phyloP scores from a whole-genome alignment of 768 basidiomycete genomes.

The Tylopilus rubrobrunneus region DNA sequence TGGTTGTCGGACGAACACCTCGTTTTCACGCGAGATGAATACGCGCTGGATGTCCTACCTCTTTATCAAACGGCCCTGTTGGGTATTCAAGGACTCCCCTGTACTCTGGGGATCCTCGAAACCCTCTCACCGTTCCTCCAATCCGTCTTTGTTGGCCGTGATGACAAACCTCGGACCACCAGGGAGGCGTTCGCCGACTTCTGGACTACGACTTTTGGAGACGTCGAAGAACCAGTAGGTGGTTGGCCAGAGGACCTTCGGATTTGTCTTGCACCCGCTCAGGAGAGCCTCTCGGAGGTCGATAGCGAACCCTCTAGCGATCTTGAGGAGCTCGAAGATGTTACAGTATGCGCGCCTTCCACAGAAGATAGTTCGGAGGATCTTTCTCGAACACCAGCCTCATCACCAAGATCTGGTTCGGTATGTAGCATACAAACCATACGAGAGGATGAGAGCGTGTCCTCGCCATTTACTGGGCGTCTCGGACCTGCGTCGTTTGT shows the following conservation, averaged over 20 bases:
- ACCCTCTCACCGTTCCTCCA: slow-evolving; percentile 48
- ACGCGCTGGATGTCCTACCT: slow-evolving; percentile 56
- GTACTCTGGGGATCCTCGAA: slow-evolving; percentile 39
- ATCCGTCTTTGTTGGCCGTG: slow-evolving; percentile 53
- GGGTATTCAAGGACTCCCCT: slow-evolving; percentile 46
- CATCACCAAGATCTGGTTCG: slow-evolving; percentile 9
- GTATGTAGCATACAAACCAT: slow-evolving; percentile 1
- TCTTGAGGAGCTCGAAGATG: slow-evolving; percentile 21
- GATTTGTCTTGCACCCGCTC: slow-evolving; percentile 27
- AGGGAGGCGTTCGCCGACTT: slow-evolving; percentile 56
- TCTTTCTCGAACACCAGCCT: slow-evolving; percentile 7
- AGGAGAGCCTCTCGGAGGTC: background rate
- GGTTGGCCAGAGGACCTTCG: slow-evolving; percentile 55
- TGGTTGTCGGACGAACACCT: slow-evolving; percentile 64
- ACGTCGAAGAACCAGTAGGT: slow-evolving; percentile 35
- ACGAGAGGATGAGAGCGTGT: background rate
- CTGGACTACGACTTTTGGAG: slow-evolving; percentile 51
- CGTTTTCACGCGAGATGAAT: slow-evolving; percentile 50
- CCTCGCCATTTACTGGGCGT: slow-evolving; percentile 24
- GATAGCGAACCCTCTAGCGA: slow-evolving; percentile 25
- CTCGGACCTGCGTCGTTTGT: slow-evolving; percentile 23
- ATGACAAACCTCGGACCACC: slow-evolving; percentile 41
- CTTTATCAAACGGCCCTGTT: slow-evolving; percentile 60
- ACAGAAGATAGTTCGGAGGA: slow-evolving; percentile 2
- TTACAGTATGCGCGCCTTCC: slow-evolving; percentile 2